Base-by-base conservation (phyloP, 768 basidiomycete species). In the Suillus lakei region DNA sequence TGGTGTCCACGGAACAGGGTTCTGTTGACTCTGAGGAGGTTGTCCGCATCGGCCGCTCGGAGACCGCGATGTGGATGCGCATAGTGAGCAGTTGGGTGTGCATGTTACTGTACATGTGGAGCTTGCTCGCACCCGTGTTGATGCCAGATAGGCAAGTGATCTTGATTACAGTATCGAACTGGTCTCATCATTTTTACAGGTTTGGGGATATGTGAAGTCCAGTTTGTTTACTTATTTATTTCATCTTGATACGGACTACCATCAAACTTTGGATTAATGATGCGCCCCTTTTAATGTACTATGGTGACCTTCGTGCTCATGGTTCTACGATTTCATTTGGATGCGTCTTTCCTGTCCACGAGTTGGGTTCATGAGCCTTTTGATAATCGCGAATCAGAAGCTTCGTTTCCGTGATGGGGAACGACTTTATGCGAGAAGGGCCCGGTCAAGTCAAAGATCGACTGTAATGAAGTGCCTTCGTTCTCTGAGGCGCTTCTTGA, bases 61-160 rank as follows among this genome's bases (percentile, higher is more conserved):
- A 96, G 75, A 91, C 92, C 10, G 96, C 98, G 4, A 99, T 99
- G 97, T 99, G 98, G 98, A 98, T 98, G 94, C 84, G 98, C 5
- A 87, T 99, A 38, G 92, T 99, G 54, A 96, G 94, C 36, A 93
- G 93, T 68, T 99, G 97, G 97, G 85, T 97, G 30, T 98, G 95
- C 76, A 90, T 95, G 79, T 63, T 90, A 48, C 77, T 95, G 66
- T 97, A 94, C 72, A 86, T 86, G 36, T 96, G 94, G 95, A 95
- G 91, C 70, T 79, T 97, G 38, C 71, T 97, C 60, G 96, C 94
- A 9, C 96, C 96, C 0, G 90, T 93, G 46, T 60, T 97, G n/a
- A 80, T 96, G 84, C 96, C 96, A 21, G 96, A 97, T 70, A 83
- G 95, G 89, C 95, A 76, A 77, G 90, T 67, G 26, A 36, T 23